A percentile compares a stretch with the other conserved stretches of the same genome.
phyloP scores from a whole-genome alignment of 805 yeast species.

The Teunomyces atbi region DNA sequence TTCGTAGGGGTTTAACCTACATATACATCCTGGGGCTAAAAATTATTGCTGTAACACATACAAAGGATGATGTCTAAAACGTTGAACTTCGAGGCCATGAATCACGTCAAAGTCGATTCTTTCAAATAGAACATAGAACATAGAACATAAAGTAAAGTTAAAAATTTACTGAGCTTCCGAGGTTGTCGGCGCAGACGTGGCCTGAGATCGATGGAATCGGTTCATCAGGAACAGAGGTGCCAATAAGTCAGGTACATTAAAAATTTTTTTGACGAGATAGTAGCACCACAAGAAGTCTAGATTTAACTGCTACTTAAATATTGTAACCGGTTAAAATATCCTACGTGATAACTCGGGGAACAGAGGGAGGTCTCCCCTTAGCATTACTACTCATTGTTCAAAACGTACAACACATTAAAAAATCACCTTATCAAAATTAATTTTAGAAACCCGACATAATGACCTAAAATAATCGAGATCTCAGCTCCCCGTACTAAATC shows the following conservation, averaged over 20 bases:
- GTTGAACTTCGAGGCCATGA: neutral
- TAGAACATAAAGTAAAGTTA: neutral
- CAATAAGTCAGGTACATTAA: neutral
- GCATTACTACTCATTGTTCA: neutral
- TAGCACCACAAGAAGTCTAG: neutral
- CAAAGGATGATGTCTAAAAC: neutral
- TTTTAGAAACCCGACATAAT: neutral
- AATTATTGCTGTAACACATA: neutral
- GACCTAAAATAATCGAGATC: neutral
- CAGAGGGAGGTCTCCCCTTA: neutral
- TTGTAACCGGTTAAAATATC: neutral
- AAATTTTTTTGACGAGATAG: neutral
- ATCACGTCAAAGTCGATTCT: neutral
- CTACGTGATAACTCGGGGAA: neutral
- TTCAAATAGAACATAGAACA: neutral
- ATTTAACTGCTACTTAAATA: neutral
- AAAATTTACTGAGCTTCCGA: neutral
- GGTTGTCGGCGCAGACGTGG: neutral
- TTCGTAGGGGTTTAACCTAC: neutral
- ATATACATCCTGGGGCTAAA: neutral
- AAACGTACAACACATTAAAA: neutral
- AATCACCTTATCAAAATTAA: neutral
- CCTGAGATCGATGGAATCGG: constrained; percentile 1
- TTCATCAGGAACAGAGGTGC: neutral
- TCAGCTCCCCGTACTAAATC: neutral